These are phyloP conservation scores for Violaceomyces palustris DNA, from an alignment of 1,284 basidiomycete species.

Conservation along the genomic window DNA sequence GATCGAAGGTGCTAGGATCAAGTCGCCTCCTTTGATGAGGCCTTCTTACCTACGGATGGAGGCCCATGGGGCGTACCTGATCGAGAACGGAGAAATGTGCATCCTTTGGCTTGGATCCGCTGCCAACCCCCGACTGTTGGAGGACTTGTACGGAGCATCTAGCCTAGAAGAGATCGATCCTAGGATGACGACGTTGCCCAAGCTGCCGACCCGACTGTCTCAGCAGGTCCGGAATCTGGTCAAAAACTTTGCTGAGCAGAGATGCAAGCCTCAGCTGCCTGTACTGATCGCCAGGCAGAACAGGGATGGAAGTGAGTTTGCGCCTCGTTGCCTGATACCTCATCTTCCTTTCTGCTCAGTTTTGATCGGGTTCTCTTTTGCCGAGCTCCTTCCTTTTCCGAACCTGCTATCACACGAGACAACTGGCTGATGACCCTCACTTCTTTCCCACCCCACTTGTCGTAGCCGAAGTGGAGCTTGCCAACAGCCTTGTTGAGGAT, in stretches of 20 bases:
- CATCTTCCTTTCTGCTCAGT: too few relatives aligned
- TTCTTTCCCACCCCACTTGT: neutral
- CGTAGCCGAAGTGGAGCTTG: constrained; percentile 87
- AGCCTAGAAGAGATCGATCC: constrained; percentile 70
- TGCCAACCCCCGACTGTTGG: constrained; percentile 73
- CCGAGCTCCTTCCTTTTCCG: too few relatives aligned
- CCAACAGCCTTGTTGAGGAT: constrained; percentile 94
- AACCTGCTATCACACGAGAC: too few relatives aligned
- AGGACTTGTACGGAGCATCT: constrained; percentile 80
- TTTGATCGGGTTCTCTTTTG: neutral
- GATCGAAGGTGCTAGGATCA: constrained; percentile 59
- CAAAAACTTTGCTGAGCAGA: constrained; percentile 63
- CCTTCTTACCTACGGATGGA: constrained; percentile 84
- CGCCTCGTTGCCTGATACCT: neutral
- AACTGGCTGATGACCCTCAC: neutral
- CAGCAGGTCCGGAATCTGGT: constrained; percentile 80
- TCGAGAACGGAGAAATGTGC: constrained; percentile 85
- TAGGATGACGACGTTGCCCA: constrained; percentile 68
- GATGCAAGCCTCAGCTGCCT: constrained; percentile 63
- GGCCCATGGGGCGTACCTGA: constrained; percentile 80
- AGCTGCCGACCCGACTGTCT: constrained; percentile 71
- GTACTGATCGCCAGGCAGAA: constrained; percentile 84
- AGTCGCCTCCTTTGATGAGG: constrained; percentile 75
- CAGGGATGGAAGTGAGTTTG: constrained; percentile 64
- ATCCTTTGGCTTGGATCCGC: constrained; percentile 86